Evolutionary conservation across 768 basidiomycete genomes (phyloP).

Genomic region (Tubosaeta sp.): DNA sequence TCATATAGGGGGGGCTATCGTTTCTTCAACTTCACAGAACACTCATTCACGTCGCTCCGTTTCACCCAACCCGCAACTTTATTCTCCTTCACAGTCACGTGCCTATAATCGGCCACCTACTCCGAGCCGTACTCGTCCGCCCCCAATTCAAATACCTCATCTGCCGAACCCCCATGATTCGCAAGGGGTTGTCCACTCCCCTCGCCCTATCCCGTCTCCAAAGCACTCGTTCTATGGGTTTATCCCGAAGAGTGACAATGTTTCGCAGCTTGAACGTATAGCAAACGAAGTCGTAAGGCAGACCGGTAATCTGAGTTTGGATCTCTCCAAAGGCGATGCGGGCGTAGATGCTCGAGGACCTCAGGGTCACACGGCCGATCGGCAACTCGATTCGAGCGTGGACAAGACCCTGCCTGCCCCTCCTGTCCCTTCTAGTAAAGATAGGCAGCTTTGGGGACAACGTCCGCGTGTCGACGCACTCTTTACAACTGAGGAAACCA

Average conservation of each 20-base stretch:
- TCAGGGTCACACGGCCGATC: conserved; percentile 13
- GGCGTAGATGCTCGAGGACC: conserved; percentile 17
- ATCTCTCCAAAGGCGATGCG: conserved; percentile 21
- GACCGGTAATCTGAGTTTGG: conserved; percentile 25
- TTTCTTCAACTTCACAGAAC: conserved; percentile 56
- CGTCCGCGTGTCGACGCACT: conserved; percentile 30
- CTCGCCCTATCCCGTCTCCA: conserved; percentile 66
- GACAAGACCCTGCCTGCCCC: conserved; percentile 63
- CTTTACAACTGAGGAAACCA: conserved; percentile 18
- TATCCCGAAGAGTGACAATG: conserved; percentile 37
- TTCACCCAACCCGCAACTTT: conserved; percentile 58
- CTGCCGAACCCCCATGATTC: conserved; percentile 30
- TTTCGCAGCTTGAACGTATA: conserved; percentile 69
- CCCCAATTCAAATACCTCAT: conserved; percentile 21
- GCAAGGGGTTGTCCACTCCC: conserved; percentile 50
- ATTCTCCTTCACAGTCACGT: conserved; percentile 31
- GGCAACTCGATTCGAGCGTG: conserved; percentile 16
- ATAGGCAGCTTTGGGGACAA: conserved; percentile 9
- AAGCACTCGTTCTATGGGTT: conserved; percentile 43
- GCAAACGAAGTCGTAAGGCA: conserved; percentile 50
- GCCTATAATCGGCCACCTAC: conserved; percentile 2
- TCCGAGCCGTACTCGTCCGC: conserved; percentile 12
- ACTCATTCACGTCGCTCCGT: conserved; percentile 54
- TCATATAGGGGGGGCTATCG: conserved; percentile 59
- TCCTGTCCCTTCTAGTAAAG: conserved; percentile 48